phyloP scores from a whole-genome alignment of 2,329 filamentous ascomycete genomes.

The Fusarium illudens region DNA sequence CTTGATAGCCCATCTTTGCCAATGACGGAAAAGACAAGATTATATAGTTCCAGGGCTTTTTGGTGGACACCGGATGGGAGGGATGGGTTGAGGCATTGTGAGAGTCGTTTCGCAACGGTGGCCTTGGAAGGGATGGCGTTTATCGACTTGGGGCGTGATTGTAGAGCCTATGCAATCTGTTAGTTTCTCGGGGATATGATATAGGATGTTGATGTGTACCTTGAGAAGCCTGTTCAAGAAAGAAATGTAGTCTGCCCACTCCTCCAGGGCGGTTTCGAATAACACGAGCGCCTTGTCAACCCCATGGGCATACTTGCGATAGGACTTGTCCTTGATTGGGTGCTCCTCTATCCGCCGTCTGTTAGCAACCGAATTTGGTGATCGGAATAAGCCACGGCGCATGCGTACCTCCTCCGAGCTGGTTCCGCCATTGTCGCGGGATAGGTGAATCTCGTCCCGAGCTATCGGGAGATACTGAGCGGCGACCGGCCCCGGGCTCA shows the following conservation, averaged over 20 bases:
- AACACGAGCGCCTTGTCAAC: slow-evolving; percentile 88
- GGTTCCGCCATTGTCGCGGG: slow-evolving; percentile 78
- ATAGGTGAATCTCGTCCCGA: slow-evolving; percentile 83
- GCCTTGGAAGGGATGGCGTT: slow-evolving; percentile 82
- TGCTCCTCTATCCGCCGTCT: slow-evolving; percentile 57
- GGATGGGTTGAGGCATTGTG: slow-evolving; percentile 93
- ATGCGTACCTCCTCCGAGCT: slow-evolving; percentile 76
- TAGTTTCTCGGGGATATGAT: background rate
- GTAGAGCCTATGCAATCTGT: slow-evolving; percentile 71
- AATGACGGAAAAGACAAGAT: slow-evolving; percentile 86
- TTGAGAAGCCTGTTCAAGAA: slow-evolving; percentile 92
- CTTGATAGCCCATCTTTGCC: slow-evolving; percentile 80
- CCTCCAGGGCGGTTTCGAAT: slow-evolving; percentile 92
- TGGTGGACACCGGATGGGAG: slow-evolving; percentile 97
- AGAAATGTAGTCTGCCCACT: slow-evolving; percentile 99
- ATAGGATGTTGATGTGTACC: slow-evolving; percentile 56
- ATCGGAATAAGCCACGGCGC: background rate
- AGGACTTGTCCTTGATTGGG: slow-evolving; percentile 70
- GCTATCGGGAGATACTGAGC: slow-evolving; percentile 78
- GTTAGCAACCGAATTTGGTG: slow-evolving; percentile 12
- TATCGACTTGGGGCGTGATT: slow-evolving; percentile 79
- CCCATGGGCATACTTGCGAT: slow-evolving; percentile 87
- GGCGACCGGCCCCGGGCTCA: slow-evolving; percentile 65
- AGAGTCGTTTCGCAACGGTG: slow-evolving; percentile 85
- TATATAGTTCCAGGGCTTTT: slow-evolving; percentile 94